These are phyloP conservation scores for Venturia nashicola DNA, from an alignment of 2,329 filamentous ascomycete genomes.

Conservation along the genomic window DNA sequence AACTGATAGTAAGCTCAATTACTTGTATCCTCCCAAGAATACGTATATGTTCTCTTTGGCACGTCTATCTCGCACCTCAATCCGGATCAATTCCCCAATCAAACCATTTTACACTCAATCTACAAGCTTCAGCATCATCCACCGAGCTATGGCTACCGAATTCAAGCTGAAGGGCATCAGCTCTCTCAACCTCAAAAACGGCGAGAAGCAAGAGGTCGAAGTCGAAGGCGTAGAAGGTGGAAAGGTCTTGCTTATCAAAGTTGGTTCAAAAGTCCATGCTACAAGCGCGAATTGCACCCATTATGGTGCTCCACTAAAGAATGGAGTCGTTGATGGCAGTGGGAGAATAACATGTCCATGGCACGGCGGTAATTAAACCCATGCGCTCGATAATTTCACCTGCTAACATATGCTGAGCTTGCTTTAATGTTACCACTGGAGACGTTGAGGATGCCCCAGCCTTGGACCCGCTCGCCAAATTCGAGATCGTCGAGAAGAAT, in stretches of 20 bases:
- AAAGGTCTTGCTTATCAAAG: constrained; percentile 78
- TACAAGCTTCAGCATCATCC: background rate
- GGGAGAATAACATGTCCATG: constrained; percentile 87
- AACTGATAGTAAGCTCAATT: background rate
- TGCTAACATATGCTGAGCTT: constrained; percentile 44
- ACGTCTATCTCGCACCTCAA: background rate
- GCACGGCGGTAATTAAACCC: constrained; percentile 61
- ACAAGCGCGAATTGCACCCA: constrained; percentile 76
- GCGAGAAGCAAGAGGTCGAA: constrained; percentile 79
- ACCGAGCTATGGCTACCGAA: constrained; percentile 21
- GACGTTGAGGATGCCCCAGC: constrained; percentile 94
- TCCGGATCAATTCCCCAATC: background rate
- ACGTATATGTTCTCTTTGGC: background rate
- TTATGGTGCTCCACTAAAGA: constrained; percentile 80
- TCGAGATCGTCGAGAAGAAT: constrained; percentile 68
- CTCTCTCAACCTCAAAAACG: constrained; percentile 61
- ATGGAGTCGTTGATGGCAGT: constrained; percentile 70
- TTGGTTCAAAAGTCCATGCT: constrained; percentile 64
- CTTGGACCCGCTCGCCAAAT: constrained; percentile 72
- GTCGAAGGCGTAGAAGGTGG: constrained; percentile 78
- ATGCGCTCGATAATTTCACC: background rate
- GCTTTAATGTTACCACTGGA: constrained; percentile 79
- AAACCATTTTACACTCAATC: background rate
- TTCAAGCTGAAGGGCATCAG: constrained; percentile 61
- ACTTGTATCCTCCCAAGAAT: background rate